These are phyloP conservation scores for Fusarium euwallaceae DNA, from an alignment of 2,329 filamentous ascomycete genomes.

Conservation along the genomic window DNA sequence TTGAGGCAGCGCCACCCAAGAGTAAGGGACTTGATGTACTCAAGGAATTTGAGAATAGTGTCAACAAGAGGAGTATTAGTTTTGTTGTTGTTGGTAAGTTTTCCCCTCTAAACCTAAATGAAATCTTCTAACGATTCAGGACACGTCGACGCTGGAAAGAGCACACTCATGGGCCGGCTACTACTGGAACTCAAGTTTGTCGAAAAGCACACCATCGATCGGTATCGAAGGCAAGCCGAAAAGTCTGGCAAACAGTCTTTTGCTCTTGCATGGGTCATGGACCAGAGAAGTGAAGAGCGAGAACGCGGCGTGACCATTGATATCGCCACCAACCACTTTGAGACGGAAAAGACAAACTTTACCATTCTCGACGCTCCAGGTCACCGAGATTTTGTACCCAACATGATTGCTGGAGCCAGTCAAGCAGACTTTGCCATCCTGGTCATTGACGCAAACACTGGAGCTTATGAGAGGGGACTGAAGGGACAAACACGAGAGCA, in stretches of 20 bases:
- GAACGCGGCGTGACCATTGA: conserved; percentile 95
- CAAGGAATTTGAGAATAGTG: conserved; percentile 81
- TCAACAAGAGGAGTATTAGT: conserved; percentile 84
- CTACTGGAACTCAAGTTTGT: conserved; percentile 90
- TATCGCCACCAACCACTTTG: conserved; percentile 94
- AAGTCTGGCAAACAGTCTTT: conserved; percentile 96
- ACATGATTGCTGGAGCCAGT: conserved; percentile 97
- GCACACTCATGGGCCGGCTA: conserved; percentile 95
- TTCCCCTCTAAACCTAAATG: neutral
- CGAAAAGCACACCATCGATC: conserved; percentile 88
- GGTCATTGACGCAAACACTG: conserved; percentile 90
- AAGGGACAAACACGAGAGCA: conserved; percentile 97
- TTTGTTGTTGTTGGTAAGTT: conserved; percentile 90
- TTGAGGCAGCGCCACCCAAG: conserved; percentile 69
- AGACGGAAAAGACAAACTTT: conserved; percentile 87
- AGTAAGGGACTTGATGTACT: conserved; percentile 89
- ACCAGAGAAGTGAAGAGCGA: conserved; percentile 90
- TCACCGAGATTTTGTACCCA: conserved; percentile 95
- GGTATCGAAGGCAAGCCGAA: conserved; percentile 88
- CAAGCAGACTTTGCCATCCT: conserved; percentile 96
- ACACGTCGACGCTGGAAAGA: conserved; percentile 97
- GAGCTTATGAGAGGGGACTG: conserved; percentile 92
- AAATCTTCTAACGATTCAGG: conserved; percentile 63
- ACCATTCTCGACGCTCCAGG: conserved; percentile 97
- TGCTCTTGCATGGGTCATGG: conserved; percentile 95